Evolutionary conservation across 2,329 filamentous ascomycete genomes (phyloP).

Genomic region (Elsinoe arachidis): DNA sequence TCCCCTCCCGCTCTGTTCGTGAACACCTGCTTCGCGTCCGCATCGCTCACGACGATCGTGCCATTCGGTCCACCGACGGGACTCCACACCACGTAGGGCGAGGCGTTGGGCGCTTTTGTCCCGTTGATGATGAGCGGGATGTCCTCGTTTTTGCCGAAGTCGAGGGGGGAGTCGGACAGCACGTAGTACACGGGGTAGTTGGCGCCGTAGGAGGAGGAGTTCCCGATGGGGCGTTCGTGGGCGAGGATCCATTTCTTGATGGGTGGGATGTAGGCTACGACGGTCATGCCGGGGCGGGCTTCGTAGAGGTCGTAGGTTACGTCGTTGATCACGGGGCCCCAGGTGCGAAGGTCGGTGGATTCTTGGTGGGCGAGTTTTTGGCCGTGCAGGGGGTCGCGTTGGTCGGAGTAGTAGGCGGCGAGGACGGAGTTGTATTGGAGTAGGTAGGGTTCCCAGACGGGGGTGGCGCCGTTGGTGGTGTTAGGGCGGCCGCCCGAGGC

Average conservation of each 20-base stretch:
- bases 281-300: constrained; percentile 51
- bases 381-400: constrained; percentile 47
- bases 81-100: too few species aligned
- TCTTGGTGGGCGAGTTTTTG: constrained; percentile 51
- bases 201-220: too few species aligned
- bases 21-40: too few species aligned
- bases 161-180: too few species aligned
- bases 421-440: constrained; percentile 43
- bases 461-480: constrained; percentile 43
- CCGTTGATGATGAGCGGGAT: too few species aligned
- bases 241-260: constrained; percentile 46
- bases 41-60: too few species aligned
- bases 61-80: too few species aligned
- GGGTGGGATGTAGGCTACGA: constrained; percentile 40
- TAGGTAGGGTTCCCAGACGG: constrained; percentile 56
- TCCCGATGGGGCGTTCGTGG: constrained; percentile 35
- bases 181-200: too few species aligned
- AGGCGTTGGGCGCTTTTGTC: too few species aligned
- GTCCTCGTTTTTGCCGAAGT: too few species aligned
- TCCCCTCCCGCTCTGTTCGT: too few species aligned
- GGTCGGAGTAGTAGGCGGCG: constrained; percentile 54
- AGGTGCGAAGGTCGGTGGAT: constrained; percentile 43
- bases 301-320: constrained; percentile 46
- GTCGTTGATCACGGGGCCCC: constrained; percentile 44
- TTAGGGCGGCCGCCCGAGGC: background rate